A percentile compares a stretch with the other conserved stretches of the same genome.
These are phyloP conservation scores for Termitomyces sp. DNA, from an alignment of 768 basidiomycete genomes.

Conservation along the genomic window DNA sequence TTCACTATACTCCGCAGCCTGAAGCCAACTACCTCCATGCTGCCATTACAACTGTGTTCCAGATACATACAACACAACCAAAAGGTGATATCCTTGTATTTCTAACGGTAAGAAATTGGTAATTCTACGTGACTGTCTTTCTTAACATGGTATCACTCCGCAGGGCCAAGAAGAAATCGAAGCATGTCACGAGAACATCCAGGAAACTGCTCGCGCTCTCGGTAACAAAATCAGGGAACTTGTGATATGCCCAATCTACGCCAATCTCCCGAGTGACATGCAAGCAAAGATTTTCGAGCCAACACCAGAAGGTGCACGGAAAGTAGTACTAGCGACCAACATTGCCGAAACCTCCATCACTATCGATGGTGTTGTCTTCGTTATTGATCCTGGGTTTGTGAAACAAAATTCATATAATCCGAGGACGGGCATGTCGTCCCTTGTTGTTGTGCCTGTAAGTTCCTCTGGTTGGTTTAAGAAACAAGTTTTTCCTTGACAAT, in stretches of 20 bases:
- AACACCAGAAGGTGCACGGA: constrained; percentile 92
- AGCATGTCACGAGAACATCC: constrained; percentile 91
- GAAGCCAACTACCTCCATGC: constrained; percentile 99
- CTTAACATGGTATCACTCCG: constrained; percentile 3
- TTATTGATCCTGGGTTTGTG: constrained; percentile 98
- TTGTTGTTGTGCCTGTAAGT: constrained; percentile 91
- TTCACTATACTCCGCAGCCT: constrained; percentile 98
- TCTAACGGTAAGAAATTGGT: constrained; percentile 61
- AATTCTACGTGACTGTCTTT: not conserved
- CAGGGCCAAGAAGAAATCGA: constrained; percentile 99
- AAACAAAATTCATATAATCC: constrained; percentile 99
- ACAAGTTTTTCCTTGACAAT: not conserved
- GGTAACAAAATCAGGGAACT: constrained; percentile 96
- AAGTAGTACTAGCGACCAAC: constrained; percentile 97
- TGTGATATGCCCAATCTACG: constrained; percentile 96
- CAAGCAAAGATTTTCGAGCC: constrained; percentile 99
- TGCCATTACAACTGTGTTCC: constrained; percentile 97
- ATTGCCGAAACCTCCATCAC: constrained; percentile 99
- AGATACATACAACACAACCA: constrained; percentile 98
- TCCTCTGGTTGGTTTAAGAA: not conserved
- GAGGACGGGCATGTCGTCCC: constrained; percentile 95
- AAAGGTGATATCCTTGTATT: constrained; percentile 98
- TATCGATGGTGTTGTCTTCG: constrained; percentile 98
- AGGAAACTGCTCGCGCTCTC: constrained; percentile 90
- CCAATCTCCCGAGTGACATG: constrained; percentile 99